A percentile compares a stretch with the other conserved stretches of the same genome.
phyloP scores from a whole-genome alignment of 2,329 filamentous ascomycete species.

The Ophiostoma triangulosporum region DNA sequence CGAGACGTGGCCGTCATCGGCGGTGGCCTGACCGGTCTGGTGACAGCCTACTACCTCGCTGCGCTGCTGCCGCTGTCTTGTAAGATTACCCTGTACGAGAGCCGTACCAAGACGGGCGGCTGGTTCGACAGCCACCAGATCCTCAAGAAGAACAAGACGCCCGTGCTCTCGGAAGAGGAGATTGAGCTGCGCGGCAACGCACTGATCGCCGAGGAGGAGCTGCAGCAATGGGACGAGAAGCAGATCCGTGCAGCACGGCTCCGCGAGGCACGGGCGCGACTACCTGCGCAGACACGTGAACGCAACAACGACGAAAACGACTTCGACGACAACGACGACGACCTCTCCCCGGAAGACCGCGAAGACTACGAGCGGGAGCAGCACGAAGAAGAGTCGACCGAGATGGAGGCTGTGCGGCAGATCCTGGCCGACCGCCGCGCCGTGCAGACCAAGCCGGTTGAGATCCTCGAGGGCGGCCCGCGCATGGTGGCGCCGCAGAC shows the following conservation, averaged over 20 bases:
- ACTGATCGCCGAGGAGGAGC: neutral
- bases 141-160: slow-evolving; percentile 22
- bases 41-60: slow-evolving; percentile 63
- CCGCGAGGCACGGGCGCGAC: neutral
- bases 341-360: neutral
- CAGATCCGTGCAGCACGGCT: neutral
- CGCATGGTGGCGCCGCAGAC: slow-evolving; percentile 52
- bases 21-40: slow-evolving; percentile 71
- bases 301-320: neutral
- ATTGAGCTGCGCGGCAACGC: neutral
- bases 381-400: neutral
- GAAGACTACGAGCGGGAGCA: neutral
- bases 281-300: neutral
- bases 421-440: neutral
- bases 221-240: neutral
- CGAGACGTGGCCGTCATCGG: slow-evolving; percentile 52
- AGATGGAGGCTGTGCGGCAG: slow-evolving; percentile 1
- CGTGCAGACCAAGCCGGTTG: neutral
- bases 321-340: slow-evolving; percentile 13
- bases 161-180: neutral
- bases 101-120: slow-evolving; percentile 55
- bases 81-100: slow-evolving; percentile 73
- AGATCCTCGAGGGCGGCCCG: slow-evolving; percentile 69
- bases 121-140: slow-evolving; percentile 56
- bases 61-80: slow-evolving; percentile 49